Base-by-base conservation (phyloP, 2,329 filamentous ascomycete genomes). In the Ceratocystis variospora region DNA sequence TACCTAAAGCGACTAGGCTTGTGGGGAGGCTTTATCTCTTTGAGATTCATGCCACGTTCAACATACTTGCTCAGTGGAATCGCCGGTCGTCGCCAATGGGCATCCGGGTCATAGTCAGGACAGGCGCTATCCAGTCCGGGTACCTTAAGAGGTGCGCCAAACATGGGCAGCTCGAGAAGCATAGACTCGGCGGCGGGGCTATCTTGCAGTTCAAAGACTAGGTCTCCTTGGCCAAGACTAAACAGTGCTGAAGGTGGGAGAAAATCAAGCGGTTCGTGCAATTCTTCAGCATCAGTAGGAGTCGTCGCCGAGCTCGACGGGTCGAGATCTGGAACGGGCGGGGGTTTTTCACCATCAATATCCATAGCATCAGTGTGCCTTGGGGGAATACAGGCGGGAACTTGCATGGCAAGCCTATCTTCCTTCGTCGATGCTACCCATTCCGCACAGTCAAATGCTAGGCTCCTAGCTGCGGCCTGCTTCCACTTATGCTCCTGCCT, bases 401-500 rank as follows among this genome's bases (percentile, higher is more conserved):
- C 82, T 71, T 93, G 90, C 67, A 96, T 78, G 1, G 79, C 73
- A 67, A 80, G 81, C 61, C 86, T 83, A 67, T 87, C 83, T 69
- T 88, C 85, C 3, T 79, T 75, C 45, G 79, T 80, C 46, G 87
- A 83, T 25, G 82, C 80, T 46, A 90, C 82, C 83, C 90, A 99
- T 70, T 93, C 87, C 0, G 87, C 89, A 74, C 93, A 97, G 71
- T 87, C 89, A 71, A 86, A 80, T 0, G 91, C 94, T 68, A 96
- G 79, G 67, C 87, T 90, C 67, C 87, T 87, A 4, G 92, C 92
- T 45, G 87, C 83, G 1, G 88, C 83, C 72, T 85, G 86, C 76
- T 96, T 97, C 91, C 92, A 96, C 74, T 96, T 96, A 50, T 90
- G 81, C 74, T 97, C 94, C 75, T 96, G 90, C 63, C 88, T 83